A percentile compares a stretch with the other conserved stretches of the same genome.
These are phyloP conservation scores for Coemansia sp. DNA, from an alignment of 192 early-diverging fungal species.

Conservation along the genomic window DNA sequence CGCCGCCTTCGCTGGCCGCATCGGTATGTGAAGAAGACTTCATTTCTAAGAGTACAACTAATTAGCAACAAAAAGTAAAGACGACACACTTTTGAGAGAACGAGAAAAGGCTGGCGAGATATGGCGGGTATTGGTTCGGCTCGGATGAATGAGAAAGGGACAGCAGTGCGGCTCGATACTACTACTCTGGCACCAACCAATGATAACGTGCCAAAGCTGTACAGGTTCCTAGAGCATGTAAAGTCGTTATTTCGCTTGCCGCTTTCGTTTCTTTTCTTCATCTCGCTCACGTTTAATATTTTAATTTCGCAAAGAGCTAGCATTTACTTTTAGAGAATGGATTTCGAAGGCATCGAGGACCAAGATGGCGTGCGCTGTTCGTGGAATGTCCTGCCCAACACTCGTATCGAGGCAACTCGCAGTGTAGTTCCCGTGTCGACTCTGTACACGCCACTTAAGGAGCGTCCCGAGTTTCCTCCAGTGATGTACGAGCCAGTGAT, in stretches of 20 bases:
- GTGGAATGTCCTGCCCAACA: conserved; percentile 97
- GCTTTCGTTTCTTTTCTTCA: conserved; percentile 2
- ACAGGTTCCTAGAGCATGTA: background rate
- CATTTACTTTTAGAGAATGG: conserved; percentile 58
- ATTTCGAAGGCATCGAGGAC: conserved; percentile 91
- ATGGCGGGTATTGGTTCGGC: background rate
- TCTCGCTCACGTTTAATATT: background rate
- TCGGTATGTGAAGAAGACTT: background rate
- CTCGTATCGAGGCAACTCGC: conserved; percentile 90
- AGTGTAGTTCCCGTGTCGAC: conserved; percentile 92
- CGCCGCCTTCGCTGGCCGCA: background rate
- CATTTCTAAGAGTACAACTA: background rate
- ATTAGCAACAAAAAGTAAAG: background rate
- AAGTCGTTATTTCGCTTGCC: background rate
- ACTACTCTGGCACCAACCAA: conserved; percentile 11
- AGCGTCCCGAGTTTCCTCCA: conserved; percentile 79
- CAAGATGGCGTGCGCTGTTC: conserved; percentile 94
- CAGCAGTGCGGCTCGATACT: background rate
- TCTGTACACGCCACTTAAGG: conserved; percentile 95
- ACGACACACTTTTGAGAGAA: background rate
- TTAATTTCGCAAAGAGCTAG: background rate
- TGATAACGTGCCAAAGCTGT: conserved; percentile 20
- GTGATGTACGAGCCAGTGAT: conserved; percentile 98
- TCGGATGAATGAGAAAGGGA: background rate
- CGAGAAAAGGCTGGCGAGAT: background rate